Evolutionary conservation across 345 rosid genomes (phyloP).

Genomic region (Arabis alpina): DNA sequence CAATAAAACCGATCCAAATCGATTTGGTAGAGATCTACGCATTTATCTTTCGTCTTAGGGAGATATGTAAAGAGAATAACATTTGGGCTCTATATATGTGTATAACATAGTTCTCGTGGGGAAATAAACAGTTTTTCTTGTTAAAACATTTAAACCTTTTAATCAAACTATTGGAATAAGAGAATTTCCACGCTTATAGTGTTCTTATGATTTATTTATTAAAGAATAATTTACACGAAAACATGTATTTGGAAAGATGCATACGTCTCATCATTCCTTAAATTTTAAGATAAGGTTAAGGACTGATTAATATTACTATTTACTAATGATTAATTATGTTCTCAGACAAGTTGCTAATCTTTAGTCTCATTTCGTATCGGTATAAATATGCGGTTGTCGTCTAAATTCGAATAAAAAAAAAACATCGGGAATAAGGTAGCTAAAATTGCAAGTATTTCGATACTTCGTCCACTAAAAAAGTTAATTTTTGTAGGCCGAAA

Average conservation of each 20-base stretch:
- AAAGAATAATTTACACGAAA: no score
- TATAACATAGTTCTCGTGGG: no score
- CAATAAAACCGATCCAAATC: no score
- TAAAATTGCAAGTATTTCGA: constrained; percentile 7
- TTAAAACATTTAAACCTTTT: no score
- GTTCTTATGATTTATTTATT: no score
- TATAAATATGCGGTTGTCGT: constrained; percentile 23
- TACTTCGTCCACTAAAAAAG: neutral
- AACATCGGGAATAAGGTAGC: neutral
- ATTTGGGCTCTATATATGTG: no score
- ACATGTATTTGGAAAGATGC: constrained; percentile 14
- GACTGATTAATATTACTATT: neutral
- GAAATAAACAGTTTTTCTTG: no score
- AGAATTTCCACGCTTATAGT: no score
- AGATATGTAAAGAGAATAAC: no score
- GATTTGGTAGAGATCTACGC: no score
- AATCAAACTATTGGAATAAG: no score
- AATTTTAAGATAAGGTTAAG: constrained; percentile 15
- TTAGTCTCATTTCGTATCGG: constrained; percentile 23
- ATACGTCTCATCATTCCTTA: constrained; percentile 34
- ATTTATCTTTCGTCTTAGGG: no score
- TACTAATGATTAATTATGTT: constrained; percentile 27
- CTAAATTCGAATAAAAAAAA: neutral
- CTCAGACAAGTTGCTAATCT: constrained; percentile 35
- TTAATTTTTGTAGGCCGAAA: neutral